Percentiles rank a stretch among this genome's conserved stretches.
phyloP scores from a whole-genome alignment of 2,329 filamentous ascomycete genomes.

The Talaromyces sp. region DNA sequence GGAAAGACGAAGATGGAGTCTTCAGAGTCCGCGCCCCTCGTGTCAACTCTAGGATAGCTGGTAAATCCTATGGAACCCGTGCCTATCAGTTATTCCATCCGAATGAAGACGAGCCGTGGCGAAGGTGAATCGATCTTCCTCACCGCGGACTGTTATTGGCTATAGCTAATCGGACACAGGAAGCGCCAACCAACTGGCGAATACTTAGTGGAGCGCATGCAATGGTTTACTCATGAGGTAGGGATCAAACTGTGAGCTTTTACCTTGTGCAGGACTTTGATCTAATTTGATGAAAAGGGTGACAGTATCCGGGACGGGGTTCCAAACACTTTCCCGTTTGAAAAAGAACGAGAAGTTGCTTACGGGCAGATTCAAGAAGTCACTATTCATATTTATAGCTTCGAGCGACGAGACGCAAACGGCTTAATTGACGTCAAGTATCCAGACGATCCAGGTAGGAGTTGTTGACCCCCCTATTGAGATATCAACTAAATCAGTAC shows the following conservation, averaged over 20 bases:
- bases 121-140: neutral
- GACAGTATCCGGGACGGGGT: neutral
- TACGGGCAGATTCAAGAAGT: neutral
- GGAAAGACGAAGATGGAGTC: neutral
- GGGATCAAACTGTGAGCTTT: neutral
- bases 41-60: neutral
- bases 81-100: neutral
- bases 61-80: neutral
- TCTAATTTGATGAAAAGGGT: neutral
- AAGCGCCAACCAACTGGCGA: neutral
- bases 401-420: neutral
- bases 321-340: neutral
- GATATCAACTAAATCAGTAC: neutral
- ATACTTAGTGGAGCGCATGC: neutral
- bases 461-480: neutral
- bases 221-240: neutral
- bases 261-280: neutral
- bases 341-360: neutral
- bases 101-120: neutral
- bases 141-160: neutral
- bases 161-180: neutral
- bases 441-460: neutral
- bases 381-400: neutral
- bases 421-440: neutral
- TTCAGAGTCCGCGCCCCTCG: too few relatives aligned